A percentile compares a stretch with the other conserved stretches of the same genome.
Conservation (phyloP, 2,329 filamentous ascomycete species). For the Talaromyces sp. region DNA sequence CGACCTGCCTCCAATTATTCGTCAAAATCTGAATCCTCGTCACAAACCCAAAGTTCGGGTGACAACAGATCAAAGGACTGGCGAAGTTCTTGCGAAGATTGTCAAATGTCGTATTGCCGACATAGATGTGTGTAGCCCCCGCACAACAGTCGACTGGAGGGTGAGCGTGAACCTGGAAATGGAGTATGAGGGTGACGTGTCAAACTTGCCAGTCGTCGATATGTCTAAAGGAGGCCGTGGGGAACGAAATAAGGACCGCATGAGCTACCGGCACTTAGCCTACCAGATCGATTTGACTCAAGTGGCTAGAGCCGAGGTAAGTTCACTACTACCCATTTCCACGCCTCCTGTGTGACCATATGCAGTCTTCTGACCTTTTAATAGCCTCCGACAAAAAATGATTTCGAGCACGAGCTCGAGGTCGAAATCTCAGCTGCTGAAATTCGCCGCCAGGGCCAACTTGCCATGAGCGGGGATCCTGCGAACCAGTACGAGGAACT, state of each 20-base stretch:
- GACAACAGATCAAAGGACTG: conserved; percentile 73
- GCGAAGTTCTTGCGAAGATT: conserved; percentile 75
- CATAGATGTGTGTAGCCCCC: conserved; percentile 81
- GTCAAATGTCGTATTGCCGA: conserved; percentile 89
- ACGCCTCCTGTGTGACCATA: conserved; percentile 10
- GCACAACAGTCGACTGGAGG: conserved; percentile 80
- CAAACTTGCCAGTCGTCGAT: conserved; percentile 53
- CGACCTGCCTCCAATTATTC: conserved; percentile 66
- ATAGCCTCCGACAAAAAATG: conserved; percentile 36
- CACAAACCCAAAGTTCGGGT: conserved; percentile 70
- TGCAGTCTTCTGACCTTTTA: conserved; percentile 18
- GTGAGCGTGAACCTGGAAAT: conserved; percentile 96
- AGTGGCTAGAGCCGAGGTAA: conserved; percentile 63
- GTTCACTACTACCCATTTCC: conserved; percentile 17
- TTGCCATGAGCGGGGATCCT: conserved; percentile 42
- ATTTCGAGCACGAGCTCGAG: conserved; percentile 54
- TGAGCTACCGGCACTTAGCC: conserved; percentile 85
- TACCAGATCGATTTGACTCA: conserved; percentile 94
- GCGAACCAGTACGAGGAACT: conserved; percentile 50
- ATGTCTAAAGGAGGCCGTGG: conserved; percentile 40
- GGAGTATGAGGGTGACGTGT: conserved; percentile 72
- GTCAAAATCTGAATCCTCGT: conserved; percentile 61
- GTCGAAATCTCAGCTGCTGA: conserved; percentile 52
- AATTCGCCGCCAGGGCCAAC: conserved; percentile 47
- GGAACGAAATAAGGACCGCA: conserved; percentile 81